Evolutionary conservation across 1,139 yeast genomes (phyloP).

Genomic region (Pichia sp.): DNA sequence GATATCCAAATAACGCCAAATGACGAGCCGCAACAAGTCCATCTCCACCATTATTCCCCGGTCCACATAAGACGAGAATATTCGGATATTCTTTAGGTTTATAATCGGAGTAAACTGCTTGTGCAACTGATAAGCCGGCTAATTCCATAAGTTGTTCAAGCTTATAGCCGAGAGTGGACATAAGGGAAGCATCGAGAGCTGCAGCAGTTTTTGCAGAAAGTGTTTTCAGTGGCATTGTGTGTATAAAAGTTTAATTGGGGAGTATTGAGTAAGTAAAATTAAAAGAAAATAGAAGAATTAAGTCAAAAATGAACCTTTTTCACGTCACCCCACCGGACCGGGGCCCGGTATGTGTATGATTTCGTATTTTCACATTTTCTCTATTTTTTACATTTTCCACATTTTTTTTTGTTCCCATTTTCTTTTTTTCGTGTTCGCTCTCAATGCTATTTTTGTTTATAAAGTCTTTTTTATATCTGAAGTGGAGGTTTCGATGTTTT

Average conservation of each 20-base stretch:
- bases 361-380: too few relatives aligned
- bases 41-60: slow-evolving; percentile 97
- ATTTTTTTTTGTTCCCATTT: too few relatives aligned
- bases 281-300: too few relatives aligned
- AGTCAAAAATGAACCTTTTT: too few relatives aligned
- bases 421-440: too few relatives aligned
- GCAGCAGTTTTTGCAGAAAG: slow-evolving; percentile 69
- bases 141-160: slow-evolving; percentile 94
- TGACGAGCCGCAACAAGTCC: slow-evolving; percentile 96
- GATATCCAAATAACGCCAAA: slow-evolving; percentile 68
- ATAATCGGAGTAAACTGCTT: slow-evolving; percentile 62
- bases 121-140: slow-evolving; percentile 93
- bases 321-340: too few relatives aligned
- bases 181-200: slow-evolving; percentile 73
- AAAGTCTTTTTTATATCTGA: too few relatives aligned
- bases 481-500: too few relatives aligned
- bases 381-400: too few relatives aligned
- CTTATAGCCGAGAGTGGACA: slow-evolving; percentile 75
- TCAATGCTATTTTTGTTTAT: too few relatives aligned
- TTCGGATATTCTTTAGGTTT: slow-evolving; percentile 44
- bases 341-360: too few relatives aligned
- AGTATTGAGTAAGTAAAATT: too few relatives aligned
- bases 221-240: slow-evolving; percentile 32
- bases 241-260: neutral
- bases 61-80: slow-evolving; percentile 77